Percentiles rank a stretch among this genome's conserved stretches.
phyloP scores from a whole-genome alignment of 495 filamentous ascomycete species.

The Copromyces sp. region DNA sequence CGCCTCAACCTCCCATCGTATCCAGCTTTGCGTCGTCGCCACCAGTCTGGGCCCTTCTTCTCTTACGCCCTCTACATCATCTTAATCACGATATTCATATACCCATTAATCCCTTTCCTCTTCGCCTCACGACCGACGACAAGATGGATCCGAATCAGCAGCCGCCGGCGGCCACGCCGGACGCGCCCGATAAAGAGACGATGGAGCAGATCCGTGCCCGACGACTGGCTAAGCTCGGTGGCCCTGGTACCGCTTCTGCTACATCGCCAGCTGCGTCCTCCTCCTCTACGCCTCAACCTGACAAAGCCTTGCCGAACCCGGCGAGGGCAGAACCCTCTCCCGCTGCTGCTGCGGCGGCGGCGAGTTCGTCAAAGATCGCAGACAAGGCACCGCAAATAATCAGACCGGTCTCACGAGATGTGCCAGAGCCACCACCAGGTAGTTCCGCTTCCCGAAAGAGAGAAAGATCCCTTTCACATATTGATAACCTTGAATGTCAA shows the following conservation, averaged over 20 bases:
- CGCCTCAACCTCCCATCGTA: background rate
- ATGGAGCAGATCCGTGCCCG: constrained; percentile 32
- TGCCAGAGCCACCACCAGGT: constrained; percentile 15
- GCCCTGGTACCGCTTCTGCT: constrained; percentile 9
- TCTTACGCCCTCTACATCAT: background rate
- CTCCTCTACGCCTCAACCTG: background rate
- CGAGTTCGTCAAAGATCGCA: constrained; percentile 3
- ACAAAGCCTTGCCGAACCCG: constrained; percentile 1
- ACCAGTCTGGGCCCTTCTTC: background rate
- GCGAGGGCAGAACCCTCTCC: constrained; percentile 2
- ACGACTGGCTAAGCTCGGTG: constrained; percentile 33
- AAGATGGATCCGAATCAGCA: constrained; percentile 24
- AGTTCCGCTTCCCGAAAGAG: constrained; percentile 18
- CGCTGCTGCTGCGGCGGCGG: background rate
- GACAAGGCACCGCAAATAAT: constrained; percentile 4
- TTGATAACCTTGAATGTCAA: constrained; percentile 18
- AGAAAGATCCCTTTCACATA: constrained; percentile 10
- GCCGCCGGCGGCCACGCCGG: constrained; percentile 14
- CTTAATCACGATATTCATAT: background rate
- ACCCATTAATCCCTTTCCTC: background rate
- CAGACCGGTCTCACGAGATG: background rate
- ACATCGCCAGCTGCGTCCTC: constrained; percentile 1
- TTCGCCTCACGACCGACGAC: background rate
- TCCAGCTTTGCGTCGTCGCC: background rate
- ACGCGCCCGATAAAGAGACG: constrained; percentile 24